A percentile compares a stretch with the other conserved stretches of the same genome.
Evolutionary conservation across 768 basidiomycete species (phyloP).

Genomic region (Fibroporia radiculosa): DNA sequence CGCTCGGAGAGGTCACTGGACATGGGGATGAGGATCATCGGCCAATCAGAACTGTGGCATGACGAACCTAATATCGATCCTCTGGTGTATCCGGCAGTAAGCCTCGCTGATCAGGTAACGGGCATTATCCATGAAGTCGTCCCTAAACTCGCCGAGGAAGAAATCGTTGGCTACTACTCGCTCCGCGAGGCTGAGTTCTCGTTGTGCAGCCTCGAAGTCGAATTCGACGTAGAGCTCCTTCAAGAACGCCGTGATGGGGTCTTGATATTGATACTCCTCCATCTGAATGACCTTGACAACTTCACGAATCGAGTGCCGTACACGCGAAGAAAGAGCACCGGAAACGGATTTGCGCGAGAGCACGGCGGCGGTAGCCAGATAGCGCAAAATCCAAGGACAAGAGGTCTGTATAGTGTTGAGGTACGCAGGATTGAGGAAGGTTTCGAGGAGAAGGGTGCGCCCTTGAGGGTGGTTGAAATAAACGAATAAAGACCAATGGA

Average conservation of each 20-base stretch:
- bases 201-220: constrained; percentile 92
- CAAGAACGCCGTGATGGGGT: constrained; percentile 89
- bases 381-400: constrained; percentile 90
- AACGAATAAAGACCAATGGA: constrained; percentile 97
- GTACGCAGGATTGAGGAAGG: constrained; percentile 93
- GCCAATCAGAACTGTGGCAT: background rate
- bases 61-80: constrained; percentile 76
- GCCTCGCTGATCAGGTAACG: constrained; percentile 95
- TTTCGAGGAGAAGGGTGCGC: constrained; percentile 87
- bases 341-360: constrained; percentile 76
- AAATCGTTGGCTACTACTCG: constrained; percentile 86
- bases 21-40: too few species aligned
- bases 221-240: constrained; percentile 93
- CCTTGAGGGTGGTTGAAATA: constrained; percentile 96
- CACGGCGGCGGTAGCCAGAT: constrained; percentile 88
- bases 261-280: constrained; percentile 94
- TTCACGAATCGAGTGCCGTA: constrained; percentile 83
- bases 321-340: constrained; percentile 54
- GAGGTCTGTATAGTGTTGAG: constrained; percentile 98
- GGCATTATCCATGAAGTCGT: constrained; percentile 95
- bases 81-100: constrained; percentile 95
- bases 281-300: constrained; percentile 90
- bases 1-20: constrained; percentile 85
- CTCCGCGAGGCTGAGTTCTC: constrained; percentile 69
- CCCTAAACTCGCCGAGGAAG: constrained; percentile 84